phyloP scores from a whole-genome alignment of 805 yeast species.

The Brettanomyces sp. region DNA sequence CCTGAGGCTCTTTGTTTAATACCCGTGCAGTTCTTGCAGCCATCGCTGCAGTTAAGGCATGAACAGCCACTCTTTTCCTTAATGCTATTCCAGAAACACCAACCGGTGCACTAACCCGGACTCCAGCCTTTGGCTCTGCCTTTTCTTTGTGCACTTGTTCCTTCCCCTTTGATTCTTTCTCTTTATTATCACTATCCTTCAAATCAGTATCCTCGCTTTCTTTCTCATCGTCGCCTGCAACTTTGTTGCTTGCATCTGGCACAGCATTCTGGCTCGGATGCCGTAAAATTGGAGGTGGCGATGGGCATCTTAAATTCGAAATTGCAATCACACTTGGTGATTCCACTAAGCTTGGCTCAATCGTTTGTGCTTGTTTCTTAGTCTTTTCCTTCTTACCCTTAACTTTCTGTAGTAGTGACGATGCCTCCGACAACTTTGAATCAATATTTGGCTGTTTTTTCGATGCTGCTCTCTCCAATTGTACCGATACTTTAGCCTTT shows the following conservation, averaged over 20 bases:
- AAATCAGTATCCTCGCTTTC: not conserved
- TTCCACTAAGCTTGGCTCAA: conserved; percentile 5
- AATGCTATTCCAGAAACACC: conserved; percentile 15
- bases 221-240: not conserved
- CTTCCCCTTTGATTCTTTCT: not conserved
- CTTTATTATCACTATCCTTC: not conserved
- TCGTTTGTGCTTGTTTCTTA: not conserved
- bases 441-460: no score
- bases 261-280: conserved; percentile 10
- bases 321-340: conserved; percentile 49
- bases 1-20: conserved; percentile 1
- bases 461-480: no score
- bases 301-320: conserved; percentile 54
- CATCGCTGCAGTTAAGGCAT: conserved; percentile 30
- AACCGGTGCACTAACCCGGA: not conserved
- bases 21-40: conserved; percentile 31
- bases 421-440: no score
- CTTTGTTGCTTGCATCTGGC: not conserved
- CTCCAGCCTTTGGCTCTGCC: not conserved
- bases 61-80: conserved; percentile 28
- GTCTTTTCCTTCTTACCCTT: not conserved
- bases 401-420: not conserved
- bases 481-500: no score
- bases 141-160: not conserved
- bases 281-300: conserved; percentile 62